Evolutionary conservation across 805 yeast species (phyloP), one percentile per base, ranked within the genome.

Genomic region (Saturnispora galanensis): DNA sequence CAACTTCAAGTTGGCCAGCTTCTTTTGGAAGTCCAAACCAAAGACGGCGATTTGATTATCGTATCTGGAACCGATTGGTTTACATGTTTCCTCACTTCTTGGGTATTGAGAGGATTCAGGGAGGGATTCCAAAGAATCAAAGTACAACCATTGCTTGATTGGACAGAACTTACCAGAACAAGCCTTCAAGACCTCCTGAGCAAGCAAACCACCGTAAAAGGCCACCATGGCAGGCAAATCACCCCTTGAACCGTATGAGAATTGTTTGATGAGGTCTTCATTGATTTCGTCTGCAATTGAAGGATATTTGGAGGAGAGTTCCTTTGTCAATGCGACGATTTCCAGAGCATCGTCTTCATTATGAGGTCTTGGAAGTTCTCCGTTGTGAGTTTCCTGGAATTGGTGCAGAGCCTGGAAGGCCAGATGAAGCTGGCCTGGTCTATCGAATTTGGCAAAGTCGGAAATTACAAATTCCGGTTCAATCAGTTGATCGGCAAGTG

Each of bases 161-260:
- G 98, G 98, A n/a, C 81, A 77, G 58, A 89, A 93, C 66, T 93
- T 93, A 41, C 97, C 95, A 10, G 97, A 85, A 55, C 89, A 84
- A 37, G 95, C 95, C 67, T 93, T 93, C 59, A 93, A 73, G 16
- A 86, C 96, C 66, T 93, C 98, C 65, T 93, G 98, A 3, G 98
- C 98, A 38, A 86, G 82, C 44, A 90, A 69, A 31, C 97, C 97
- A 63, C 98, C 98, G 57, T 79, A 76, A 49, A 89, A 82, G 2
- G 97, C 97, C 52, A 78, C 80, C 59, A 87, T 66, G 32, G 90
- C 95, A 16, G 96, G 95, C 39, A 90, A 65, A 56, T 90, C 96
- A 65, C 98, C 98, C 42, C 80, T 73, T 2, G 97, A 82, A 62
- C 90, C 96, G 64, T 70, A 84, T 0, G 96, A 68, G 49, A 93